Evolutionary conservation across 2,329 filamentous ascomycete species (phyloP).

Genomic region (Claviceps sp.): DNA sequence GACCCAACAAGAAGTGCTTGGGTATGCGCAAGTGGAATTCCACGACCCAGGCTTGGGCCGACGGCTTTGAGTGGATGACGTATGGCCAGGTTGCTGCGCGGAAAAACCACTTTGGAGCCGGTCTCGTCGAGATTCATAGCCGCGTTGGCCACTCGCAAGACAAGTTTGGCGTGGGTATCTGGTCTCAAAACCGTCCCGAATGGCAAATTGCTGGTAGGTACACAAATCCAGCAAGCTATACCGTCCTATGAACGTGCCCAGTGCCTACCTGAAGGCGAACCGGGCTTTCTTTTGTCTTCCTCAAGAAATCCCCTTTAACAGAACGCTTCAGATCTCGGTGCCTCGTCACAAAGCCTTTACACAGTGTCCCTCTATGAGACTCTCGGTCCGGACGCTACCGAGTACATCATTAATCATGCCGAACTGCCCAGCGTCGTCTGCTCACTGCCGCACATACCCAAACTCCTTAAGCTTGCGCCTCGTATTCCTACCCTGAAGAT

Average conservation of each 20-base stretch:
- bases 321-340: constrained; percentile 56
- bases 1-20: constrained; percentile 58
- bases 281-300: not conserved
- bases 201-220: constrained; percentile 65
- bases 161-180: constrained; percentile 66
- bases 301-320: not conserved
- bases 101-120: constrained; percentile 73
- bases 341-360: constrained; percentile 75
- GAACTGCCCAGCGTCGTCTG: constrained; percentile 62
- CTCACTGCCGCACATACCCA: constrained; percentile 68
- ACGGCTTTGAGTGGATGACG: constrained; percentile 69
- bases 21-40: constrained; percentile 72
- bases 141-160: constrained; percentile 47
- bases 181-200: constrained; percentile 75
- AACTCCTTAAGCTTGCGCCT: constrained; percentile 66
- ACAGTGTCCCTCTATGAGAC: constrained; percentile 95
- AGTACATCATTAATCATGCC: constrained; percentile 92
- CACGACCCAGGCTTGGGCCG: constrained; percentile 55
- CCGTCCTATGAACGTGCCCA: not conserved
- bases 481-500: constrained; percentile 69
- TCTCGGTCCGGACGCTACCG: constrained; percentile 76
- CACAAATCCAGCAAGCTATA: not conserved
- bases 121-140: constrained; percentile 70
- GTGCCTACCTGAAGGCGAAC: not conserved
- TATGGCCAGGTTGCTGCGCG: constrained; percentile 69